Percentiles rank a stretch among this genome's conserved stretches.
These are phyloP conservation scores for Orbilia brochopaga DNA, from an alignment of 2,329 filamentous ascomycete species.

Conservation along the genomic window DNA sequence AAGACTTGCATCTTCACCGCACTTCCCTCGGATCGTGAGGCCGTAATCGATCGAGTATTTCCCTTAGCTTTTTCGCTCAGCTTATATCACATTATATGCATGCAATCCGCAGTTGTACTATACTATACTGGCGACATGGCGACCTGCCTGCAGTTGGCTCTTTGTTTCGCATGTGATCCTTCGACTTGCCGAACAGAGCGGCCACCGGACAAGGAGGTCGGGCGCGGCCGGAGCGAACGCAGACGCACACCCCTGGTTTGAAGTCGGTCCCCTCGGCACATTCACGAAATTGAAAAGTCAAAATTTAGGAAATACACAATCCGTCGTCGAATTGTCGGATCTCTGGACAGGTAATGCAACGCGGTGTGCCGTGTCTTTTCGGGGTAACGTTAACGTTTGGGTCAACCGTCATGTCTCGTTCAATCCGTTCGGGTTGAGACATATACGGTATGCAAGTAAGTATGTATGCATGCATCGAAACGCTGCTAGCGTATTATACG, in stretches of 20 bases:
- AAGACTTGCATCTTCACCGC: conserved; percentile 16
- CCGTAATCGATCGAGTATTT: conserved; percentile 21
- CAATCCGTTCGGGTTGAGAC: too few relatives aligned
- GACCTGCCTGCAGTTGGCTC: background rate
- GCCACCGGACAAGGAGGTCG: conserved; percentile 18
- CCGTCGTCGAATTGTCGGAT: too few relatives aligned
- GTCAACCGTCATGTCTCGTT: conserved; percentile 7
- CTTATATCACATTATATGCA: background rate
- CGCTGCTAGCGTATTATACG: too few relatives aligned
- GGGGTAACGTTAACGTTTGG: too few relatives aligned
- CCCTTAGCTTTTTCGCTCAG: conserved; percentile 10
- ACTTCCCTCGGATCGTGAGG: conserved; percentile 22
- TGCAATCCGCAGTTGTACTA: too few relatives aligned
- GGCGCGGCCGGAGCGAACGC: conserved; percentile 37
- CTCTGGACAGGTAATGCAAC: too few relatives aligned
- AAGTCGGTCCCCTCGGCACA: conserved; percentile 10
- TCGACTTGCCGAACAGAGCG: conserved; percentile 43
- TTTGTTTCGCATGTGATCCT: conserved; percentile 48
- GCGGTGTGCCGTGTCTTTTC: too few relatives aligned
- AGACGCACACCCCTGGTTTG: conserved; percentile 14
- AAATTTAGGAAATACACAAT: too few relatives aligned
- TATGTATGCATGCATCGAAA: too few relatives aligned
- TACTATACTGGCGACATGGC: too few relatives aligned
- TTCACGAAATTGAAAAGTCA: too few relatives aligned
- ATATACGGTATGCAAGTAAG: too few relatives aligned